Evolutionary conservation across 176 grass and related monocot genomes (phyloP), one percentile per base, ranked within the genome.

Genomic region (Cocos nucifera): DNA sequence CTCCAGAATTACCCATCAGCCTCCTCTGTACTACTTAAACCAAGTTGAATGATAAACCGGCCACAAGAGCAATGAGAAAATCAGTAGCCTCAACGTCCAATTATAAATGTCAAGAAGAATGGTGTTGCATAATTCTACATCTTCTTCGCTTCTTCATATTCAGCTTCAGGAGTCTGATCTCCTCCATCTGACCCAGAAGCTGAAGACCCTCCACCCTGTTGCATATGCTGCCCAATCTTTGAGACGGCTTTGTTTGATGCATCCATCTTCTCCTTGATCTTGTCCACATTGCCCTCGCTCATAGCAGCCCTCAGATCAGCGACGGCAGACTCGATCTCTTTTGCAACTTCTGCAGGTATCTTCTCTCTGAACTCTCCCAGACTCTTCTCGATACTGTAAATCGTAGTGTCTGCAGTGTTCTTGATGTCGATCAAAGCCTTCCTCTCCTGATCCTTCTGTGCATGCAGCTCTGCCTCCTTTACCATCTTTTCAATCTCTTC

Each of bases 311-410:
- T 39, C 24, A 65, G 21, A 65, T 65, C 62, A n/a, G 62, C 4
- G 5, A 65, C 22, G 0, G 62, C 49, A 0, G 62, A 65, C 62
- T 65, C 62, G 16, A 65, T 65, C 62, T 65, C 62, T 4, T 19
- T 51, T 6, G 49, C 62, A 4, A 65, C 62, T 17, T 65, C 62
- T 4, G 62, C 62, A 9, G 62, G 62, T 24, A 65, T 65, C 49
- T 65, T 65, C 9, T 65, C 62, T 48, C 62, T 65, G 49, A 17
- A 65, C 22, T 65, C 62, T 6, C 16, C 25, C 15, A 65, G 25
- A 30, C 62, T 65, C 62, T 65, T 65, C 22, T 65, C 62, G 5
- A 65, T 65, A 18, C 62, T 65, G n/a, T 65, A 65, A 51, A 65
- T 65, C 16, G 62, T 65, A 15, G 26, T 27, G 3, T 27, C 26